A percentile compares a stretch with the other conserved stretches of the same genome.
These are phyloP conservation scores for Solanum paucissectum DNA, from an alignment of 257 asterid species.

Conservation along the genomic window DNA sequence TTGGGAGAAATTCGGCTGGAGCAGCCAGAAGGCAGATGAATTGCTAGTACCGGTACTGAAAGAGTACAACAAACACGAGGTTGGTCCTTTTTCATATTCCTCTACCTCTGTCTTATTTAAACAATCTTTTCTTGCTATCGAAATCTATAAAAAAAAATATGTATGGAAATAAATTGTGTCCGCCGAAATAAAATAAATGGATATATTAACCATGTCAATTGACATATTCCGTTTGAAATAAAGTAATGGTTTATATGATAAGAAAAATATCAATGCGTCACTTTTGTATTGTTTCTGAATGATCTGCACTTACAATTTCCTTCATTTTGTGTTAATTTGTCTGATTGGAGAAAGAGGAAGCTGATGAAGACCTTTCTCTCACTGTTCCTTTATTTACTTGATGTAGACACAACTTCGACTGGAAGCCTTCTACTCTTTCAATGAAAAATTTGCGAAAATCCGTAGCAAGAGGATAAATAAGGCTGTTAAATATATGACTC, in stretches of 20 bases:
- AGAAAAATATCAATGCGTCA: not conserved
- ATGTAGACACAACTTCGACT: constrained; percentile 81
- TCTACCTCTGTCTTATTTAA: not conserved
- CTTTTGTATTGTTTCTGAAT: not conserved
- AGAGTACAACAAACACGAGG: constrained; percentile 94
- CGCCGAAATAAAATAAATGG: not conserved
- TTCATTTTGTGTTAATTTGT: not conserved
- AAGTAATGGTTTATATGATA: not conserved
- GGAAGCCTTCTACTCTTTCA: constrained; percentile 95
- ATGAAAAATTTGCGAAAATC: constrained; percentile 89
- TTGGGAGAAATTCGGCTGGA: constrained; percentile 93
- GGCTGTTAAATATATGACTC: constrained; percentile 72
- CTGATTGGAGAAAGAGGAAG: constrained; percentile 2
- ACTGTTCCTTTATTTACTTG: constrained; percentile 1
- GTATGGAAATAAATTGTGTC: not conserved
- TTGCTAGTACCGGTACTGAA: constrained; percentile 73
- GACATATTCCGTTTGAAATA: not conserved
- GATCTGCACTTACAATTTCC: not conserved
- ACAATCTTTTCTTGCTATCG: not conserved
- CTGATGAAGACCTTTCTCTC: constrained; percentile 3
- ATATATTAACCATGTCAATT: not conserved
- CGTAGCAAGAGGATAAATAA: constrained; percentile 85
- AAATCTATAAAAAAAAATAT: not conserved
- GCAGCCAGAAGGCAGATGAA: constrained; percentile 66
- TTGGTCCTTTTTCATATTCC: constrained; percentile 10